Evolutionary conservation across 768 basidiomycete species (phyloP), one percentile per base, ranked within the genome.

Genomic region (Holtermanniella nyarrowii): DNA sequence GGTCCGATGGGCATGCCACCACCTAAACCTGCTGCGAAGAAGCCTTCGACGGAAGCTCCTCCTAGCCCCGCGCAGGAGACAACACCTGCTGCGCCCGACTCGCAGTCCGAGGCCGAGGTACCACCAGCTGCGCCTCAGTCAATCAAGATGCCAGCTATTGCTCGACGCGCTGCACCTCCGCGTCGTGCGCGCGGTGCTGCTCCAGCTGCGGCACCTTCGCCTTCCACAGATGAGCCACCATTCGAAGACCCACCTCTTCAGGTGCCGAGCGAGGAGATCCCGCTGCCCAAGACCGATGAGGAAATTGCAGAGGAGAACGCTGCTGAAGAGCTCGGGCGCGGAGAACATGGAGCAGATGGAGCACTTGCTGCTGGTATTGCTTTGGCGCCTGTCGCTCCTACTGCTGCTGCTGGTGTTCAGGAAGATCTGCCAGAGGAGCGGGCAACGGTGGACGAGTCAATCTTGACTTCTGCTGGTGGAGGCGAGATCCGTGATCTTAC

Each of bases 101-200:
- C 52, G 21, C 37, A 42, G 2, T 43, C 54, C 16, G 26, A 52
- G 13, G 51, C 54, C 23, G 26, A 46, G 3, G 23, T 49, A n/a
- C 41, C 48, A 3, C 58, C 43, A 18, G 23, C 59, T n/a, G 55
- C 57, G 1, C 63, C 65, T 0, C 45, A 53, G 14, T 62, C 74
- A 4, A 87, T 88, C 82, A 85, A 86, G 20, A 75, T 85, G 3
- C 85, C 86, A 13, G 77, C 79, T 13, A 82, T 75, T 16, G 86
- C 86, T 41, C 80, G 83, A 42, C 79, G 86, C 3, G 77, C 84
- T 22, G 86, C 77, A 2, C 85, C 84, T 44, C 86, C 87, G 7
- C 76, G 86, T 40, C 60, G 61, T 44, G 49, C 52, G 31, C 54
- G 42, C 22, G 49, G 50, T n/a, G 45, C 50, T 7, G 39, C 58